Conservation (phyloP, 139 green algal genomes). For the Yamagishiella unicocca region DNA sequence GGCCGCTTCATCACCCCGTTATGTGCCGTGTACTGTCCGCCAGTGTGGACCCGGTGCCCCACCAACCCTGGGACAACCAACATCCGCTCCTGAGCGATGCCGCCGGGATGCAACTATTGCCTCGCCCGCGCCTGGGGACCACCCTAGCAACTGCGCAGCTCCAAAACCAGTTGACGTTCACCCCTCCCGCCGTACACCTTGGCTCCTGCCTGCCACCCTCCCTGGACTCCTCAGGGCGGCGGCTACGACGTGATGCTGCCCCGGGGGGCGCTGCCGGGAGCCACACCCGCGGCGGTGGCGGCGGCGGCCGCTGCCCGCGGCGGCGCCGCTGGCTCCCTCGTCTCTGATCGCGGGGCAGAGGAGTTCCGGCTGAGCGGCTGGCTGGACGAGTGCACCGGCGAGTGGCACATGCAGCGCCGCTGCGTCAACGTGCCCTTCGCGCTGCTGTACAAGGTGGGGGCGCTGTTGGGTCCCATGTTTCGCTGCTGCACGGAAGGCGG, state of each 20-base stretch:
- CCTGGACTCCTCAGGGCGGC: not conserved
- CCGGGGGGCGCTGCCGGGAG: not conserved
- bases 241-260: conserved; percentile 15
- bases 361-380: conserved; percentile 29
- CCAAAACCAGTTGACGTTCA: not conserved
- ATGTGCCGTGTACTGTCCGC: no score
- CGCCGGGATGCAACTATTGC: no score
- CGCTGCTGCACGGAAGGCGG: no score
- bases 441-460: conserved; percentile 2
- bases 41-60: no score
- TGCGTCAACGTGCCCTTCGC: conserved; percentile 22
- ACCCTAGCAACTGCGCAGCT: no score
- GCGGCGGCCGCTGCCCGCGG: not conserved
- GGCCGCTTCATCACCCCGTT: no score
- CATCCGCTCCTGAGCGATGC: no score
- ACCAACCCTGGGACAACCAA: no score
- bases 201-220: not conserved
- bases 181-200: no score
- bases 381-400: not conserved
- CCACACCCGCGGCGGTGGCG: not conserved
- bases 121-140: no score
- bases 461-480: no score
- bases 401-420: conserved; percentile 24
- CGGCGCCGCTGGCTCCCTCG: not conserved
- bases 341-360: not conserved